Conservation (phyloP, 2,329 filamentous ascomycete genomes). For the Didymella arachidicola region DNA sequence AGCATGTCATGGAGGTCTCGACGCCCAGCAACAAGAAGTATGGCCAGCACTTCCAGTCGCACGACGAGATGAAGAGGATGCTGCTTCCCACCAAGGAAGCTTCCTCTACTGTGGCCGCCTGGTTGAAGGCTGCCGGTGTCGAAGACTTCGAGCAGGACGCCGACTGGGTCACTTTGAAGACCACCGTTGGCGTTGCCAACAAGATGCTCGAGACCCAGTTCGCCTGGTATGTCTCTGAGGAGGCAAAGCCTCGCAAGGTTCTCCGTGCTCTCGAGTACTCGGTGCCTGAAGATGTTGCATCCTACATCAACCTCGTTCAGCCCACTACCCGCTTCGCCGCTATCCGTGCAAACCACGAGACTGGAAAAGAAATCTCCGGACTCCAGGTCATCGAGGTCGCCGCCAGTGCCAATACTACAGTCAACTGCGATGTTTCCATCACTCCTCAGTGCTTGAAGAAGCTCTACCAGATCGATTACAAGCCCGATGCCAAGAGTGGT, state of each 20-base stretch:
- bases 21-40: constrained; percentile 58
- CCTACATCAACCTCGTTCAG: constrained; percentile 58
- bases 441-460: constrained; percentile 59
- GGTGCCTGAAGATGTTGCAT: constrained; percentile 50
- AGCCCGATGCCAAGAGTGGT: constrained; percentile 54
- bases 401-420: constrained; percentile 24
- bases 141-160: constrained; percentile 51
- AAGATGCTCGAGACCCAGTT: constrained; percentile 60
- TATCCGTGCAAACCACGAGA: constrained; percentile 31
- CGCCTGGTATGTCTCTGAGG: constrained; percentile 51
- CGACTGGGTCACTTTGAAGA: constrained; percentile 45
- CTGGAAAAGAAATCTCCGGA: constrained; percentile 29
- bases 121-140: constrained; percentile 56
- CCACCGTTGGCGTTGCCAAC: constrained; percentile 51
- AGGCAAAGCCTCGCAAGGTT: constrained; percentile 52
- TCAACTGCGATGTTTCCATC: constrained; percentile 41
- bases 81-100: constrained; percentile 53
- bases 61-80: constrained; percentile 54
- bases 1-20: constrained; percentile 53
- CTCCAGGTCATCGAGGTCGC: constrained; percentile 23
- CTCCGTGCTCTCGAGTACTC: constrained; percentile 55
- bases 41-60: constrained; percentile 57
- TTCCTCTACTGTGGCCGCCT: constrained; percentile 50
- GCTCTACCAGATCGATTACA: constrained; percentile 61
- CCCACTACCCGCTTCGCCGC: constrained; percentile 61